Evolutionary conservation across 192 early-diverging fungal species (phyloP).

Genomic region (Dissophora ornata): DNA sequence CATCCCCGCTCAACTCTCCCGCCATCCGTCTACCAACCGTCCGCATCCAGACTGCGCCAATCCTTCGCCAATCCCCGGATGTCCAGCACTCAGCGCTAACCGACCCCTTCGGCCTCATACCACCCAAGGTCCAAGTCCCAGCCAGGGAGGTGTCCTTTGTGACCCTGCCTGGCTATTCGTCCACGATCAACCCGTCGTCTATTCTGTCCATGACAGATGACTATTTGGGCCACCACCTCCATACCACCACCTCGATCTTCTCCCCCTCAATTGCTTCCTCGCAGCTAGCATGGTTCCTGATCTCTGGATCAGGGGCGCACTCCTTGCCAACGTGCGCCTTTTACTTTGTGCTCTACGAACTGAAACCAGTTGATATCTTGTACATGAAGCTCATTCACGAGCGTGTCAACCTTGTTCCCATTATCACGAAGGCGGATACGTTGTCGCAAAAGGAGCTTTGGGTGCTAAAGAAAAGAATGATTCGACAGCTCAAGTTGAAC

Average conservation of each 20-base stretch:
- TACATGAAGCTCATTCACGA: slow-evolving; percentile 95
- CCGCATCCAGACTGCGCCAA: slow-evolving; percentile 7
- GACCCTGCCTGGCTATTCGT: slow-evolving; percentile 46
- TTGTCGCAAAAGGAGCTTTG: slow-evolving; percentile 86
- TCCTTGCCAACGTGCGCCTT: slow-evolving; percentile 46
- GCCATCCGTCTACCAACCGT: slow-evolving; percentile 8
- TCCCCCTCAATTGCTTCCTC: slow-evolving; percentile 24
- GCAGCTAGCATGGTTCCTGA: slow-evolving; percentile 52
- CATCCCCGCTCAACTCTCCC: background rate
- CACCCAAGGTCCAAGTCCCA: slow-evolving; percentile 18
- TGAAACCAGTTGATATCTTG: slow-evolving; percentile 90
- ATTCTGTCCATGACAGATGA: slow-evolving; percentile 39
- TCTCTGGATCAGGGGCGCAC: slow-evolving; percentile 35
- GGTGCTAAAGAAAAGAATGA: slow-evolving; percentile 86
- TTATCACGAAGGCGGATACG: slow-evolving; percentile 95
- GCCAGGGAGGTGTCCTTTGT: slow-evolving; percentile 39
- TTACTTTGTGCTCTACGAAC: slow-evolving; percentile 55
- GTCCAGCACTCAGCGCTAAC: background rate
- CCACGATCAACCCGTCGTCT: slow-evolving; percentile 36
- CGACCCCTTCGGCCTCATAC: slow-evolving; percentile 35
- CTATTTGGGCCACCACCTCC: slow-evolving; percentile 41
- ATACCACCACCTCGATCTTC: slow-evolving; percentile 27
- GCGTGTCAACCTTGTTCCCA: slow-evolving; percentile 93
- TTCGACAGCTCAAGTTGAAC: slow-evolving; percentile 42
- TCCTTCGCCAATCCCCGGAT: slow-evolving; percentile 5